Conservation (phyloP, 2,329 filamentous ascomycete species). For the Endoconidiophora laricicola region DNA sequence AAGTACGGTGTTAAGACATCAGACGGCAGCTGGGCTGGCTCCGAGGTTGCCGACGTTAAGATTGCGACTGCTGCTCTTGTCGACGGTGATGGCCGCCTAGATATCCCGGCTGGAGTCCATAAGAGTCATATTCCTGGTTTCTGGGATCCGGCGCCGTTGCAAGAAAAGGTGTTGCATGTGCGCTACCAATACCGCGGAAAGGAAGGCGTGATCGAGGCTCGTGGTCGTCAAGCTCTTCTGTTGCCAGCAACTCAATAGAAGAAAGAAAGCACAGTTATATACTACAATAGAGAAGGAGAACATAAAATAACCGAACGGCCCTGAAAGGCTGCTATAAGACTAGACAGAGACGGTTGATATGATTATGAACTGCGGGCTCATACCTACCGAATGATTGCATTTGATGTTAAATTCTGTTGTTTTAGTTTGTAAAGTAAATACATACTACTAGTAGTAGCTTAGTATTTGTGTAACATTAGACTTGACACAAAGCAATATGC, state of each 20-base stretch:
- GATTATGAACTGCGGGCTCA: no score
- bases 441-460: no score
- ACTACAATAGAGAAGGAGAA: not conserved
- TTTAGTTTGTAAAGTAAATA: no score
- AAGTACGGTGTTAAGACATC: slow-evolving; percentile 27
- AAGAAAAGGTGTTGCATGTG: slow-evolving; percentile 29
- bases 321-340: no score
- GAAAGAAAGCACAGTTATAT: not conserved
- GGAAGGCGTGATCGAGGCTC: slow-evolving; percentile 20
- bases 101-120: slow-evolving; percentile 25
- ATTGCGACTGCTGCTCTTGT: slow-evolving; percentile 31
- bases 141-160: slow-evolving; percentile 31
- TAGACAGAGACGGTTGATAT: no score
- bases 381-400: no score
- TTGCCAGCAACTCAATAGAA: not conserved
- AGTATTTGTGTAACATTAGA: no score
- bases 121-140: slow-evolving; percentile 32
- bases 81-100: slow-evolving; percentile 21
- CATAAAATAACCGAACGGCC: not conserved
- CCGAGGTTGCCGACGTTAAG: slow-evolving; percentile 33
- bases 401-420: no score
- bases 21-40: slow-evolving; percentile 19
- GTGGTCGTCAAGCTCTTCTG: slow-evolving; percentile 21
- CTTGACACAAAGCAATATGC: no score
- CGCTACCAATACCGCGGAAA: slow-evolving; percentile 22